Conservation (phyloP, 148 eudicot genomes). For the Pharnaceum exiguum region DNA sequence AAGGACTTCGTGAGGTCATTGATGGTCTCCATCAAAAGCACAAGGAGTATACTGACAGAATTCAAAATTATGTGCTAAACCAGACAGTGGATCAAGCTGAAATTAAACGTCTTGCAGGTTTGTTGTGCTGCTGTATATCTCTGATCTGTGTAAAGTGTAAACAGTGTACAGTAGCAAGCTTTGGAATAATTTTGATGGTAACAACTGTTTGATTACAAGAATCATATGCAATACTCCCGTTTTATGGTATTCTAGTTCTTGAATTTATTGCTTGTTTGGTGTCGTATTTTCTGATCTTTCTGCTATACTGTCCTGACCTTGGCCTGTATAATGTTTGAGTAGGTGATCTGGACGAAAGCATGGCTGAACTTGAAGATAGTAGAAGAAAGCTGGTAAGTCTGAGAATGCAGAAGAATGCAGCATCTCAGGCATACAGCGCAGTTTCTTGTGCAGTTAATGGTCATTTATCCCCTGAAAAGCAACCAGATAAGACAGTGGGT, state of each 20-base stretch:
- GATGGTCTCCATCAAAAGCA: slow-evolving; percentile 70
- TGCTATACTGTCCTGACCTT: background rate
- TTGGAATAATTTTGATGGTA: background rate
- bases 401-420: slow-evolving; percentile 71
- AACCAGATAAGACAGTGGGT: slow-evolving; percentile 53
- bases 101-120: slow-evolving; percentile 66
- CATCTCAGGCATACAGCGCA: slow-evolving; percentile 54
- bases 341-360: slow-evolving; percentile 87
- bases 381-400: slow-evolving; percentile 84
- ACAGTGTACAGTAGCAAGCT: background rate
- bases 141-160: background rate
- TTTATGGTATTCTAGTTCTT: background rate
- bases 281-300: background rate
- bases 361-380: slow-evolving; percentile 89
- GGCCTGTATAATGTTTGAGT: background rate
- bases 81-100: slow-evolving; percentile 71
- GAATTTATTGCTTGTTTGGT: background rate
- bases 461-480: slow-evolving; percentile 59
- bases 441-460: slow-evolving; percentile 60
- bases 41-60: slow-evolving; percentile 48
- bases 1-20: slow-evolving; percentile 44
- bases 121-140: slow-evolving; percentile 6
- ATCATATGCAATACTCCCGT: too few relatives aligned
- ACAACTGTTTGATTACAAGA: background rate
- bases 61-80: slow-evolving; percentile 43